Conservation (phyloP, 371 early-diverging fungal genomes). For the Syncephalis plumigaleata region DNA sequence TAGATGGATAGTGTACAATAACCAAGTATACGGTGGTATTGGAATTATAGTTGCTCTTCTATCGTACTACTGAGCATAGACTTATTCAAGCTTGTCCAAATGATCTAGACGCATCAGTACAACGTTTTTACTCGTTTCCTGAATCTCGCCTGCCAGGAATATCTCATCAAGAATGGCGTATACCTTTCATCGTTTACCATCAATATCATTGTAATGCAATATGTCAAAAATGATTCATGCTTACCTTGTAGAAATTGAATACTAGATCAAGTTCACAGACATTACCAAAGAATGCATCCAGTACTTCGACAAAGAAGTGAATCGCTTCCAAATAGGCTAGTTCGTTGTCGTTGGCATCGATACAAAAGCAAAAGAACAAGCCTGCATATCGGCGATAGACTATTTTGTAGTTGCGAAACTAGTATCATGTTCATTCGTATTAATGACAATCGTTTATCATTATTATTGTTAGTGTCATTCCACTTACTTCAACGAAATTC, state of each 20-base stretch:
- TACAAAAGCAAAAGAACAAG: conserved; percentile 93
- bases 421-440: background rate
- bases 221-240: conserved; percentile 1
- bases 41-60: background rate
- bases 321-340: conserved; percentile 87
- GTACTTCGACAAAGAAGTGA: conserved; percentile 94
- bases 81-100: conserved; percentile 56
- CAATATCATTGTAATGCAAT: background rate
- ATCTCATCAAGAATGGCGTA: conserved; percentile 95
- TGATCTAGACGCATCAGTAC: conserved; percentile 55
- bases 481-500: conserved; percentile 89
- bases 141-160: conserved; percentile 93
- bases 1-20: no score
- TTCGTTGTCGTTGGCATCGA: conserved; percentile 94
- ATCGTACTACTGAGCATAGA: background rate
- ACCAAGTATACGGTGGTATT: no score
- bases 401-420: conserved; percentile 86
- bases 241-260: conserved; percentile 92
- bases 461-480: no score
- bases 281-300: conserved; percentile 94
- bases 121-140: conserved; percentile 79
- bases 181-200: conserved; percentile 47
- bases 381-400: conserved; percentile 95
- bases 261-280: conserved; percentile 96
- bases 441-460: no score